Evolutionary conservation across 768 basidiomycete species (phyloP).

Genomic region (Gloeopeniophorella convolvens): DNA sequence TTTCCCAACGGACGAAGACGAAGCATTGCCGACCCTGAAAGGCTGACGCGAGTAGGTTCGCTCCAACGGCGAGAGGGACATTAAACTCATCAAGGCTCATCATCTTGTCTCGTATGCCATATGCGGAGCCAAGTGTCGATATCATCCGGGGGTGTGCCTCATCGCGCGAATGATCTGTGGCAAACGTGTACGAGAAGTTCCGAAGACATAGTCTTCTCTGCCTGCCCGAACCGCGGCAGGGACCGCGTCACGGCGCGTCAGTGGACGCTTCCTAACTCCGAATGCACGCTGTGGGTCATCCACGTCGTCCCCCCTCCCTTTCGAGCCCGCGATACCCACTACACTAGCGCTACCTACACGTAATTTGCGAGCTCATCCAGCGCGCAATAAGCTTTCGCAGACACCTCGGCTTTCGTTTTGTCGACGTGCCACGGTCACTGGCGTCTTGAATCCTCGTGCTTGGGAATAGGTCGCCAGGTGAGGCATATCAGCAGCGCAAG

Average conservation of each 20-base stretch:
- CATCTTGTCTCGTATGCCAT: conserved; percentile 9
- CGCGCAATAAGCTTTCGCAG: conserved; percentile 1
- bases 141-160: conserved; percentile 6
- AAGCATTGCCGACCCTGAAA: neutral
- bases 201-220: conserved; percentile 1
- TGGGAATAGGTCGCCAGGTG: neutral
- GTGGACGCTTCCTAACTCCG: neutral
- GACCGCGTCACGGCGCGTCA: neutral
- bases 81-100: too few relatives aligned
- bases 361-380: neutral
- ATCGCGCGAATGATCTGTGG: conserved; percentile 11
- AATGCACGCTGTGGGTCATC: neutral
- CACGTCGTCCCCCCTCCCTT: neutral
- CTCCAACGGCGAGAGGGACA: too few relatives aligned
- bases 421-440: neutral
- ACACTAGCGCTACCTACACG: too few relatives aligned
- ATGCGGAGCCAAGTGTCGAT: conserved; percentile 2
- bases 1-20: neutral
- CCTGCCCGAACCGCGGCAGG: conserved; percentile 5
- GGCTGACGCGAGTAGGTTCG: too few relatives aligned
- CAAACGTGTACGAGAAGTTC: conserved; percentile 12
- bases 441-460: neutral
- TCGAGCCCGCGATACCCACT: too few relatives aligned
- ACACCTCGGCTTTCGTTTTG: conserved; percentile 2
- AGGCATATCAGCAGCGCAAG: neutral